phyloP scores from a whole-genome alignment of 805 yeast genomes.

The Danielozyma ontarioensis region DNA sequence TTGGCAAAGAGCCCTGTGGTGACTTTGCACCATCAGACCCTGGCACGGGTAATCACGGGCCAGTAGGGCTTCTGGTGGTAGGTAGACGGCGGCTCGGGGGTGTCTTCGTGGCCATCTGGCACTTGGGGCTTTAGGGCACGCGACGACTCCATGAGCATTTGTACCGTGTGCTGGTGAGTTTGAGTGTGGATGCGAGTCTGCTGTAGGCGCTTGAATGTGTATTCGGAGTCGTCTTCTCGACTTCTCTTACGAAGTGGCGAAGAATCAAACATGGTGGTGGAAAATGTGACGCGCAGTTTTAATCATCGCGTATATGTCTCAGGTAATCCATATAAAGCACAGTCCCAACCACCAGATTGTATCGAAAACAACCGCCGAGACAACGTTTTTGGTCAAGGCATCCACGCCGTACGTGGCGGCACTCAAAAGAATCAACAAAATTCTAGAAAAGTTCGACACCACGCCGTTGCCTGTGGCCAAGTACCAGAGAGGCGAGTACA shows the following conservation, averaged over 20 bases:
- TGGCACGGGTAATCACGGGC: too few species aligned
- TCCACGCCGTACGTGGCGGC: conserved; percentile 72
- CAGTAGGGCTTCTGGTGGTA: too few species aligned
- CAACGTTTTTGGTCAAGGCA: conserved; percentile 54
- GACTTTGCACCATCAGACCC: too few species aligned
- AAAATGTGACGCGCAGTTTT: neutral
- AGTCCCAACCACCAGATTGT: conserved; percentile 44
- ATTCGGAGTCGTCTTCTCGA: conserved; percentile 6
- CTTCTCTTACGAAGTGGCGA: conserved; percentile 9
- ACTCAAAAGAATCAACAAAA: conserved; percentile 56
- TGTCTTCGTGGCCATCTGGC: too few species aligned
- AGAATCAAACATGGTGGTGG: conserved; percentile 1
- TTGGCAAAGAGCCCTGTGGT: too few species aligned
- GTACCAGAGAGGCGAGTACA: conserved; percentile 28
- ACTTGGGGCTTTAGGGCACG: too few species aligned
- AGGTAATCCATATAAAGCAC: conserved; percentile 48
- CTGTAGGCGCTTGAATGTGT: conserved; percentile 17
- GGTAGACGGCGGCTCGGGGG: too few species aligned
- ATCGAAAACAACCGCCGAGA: conserved; percentile 37
- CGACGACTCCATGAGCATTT: conserved; percentile 28
- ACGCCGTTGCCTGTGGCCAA: conserved; percentile 13
- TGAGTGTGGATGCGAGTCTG: conserved; percentile 24
- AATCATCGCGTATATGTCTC: neutral
- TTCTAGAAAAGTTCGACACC: conserved; percentile 39
- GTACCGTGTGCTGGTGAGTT: conserved; percentile 23